phyloP scores from a whole-genome alignment of 2,329 filamentous ascomycete species.

The Fusarium siculi region DNA sequence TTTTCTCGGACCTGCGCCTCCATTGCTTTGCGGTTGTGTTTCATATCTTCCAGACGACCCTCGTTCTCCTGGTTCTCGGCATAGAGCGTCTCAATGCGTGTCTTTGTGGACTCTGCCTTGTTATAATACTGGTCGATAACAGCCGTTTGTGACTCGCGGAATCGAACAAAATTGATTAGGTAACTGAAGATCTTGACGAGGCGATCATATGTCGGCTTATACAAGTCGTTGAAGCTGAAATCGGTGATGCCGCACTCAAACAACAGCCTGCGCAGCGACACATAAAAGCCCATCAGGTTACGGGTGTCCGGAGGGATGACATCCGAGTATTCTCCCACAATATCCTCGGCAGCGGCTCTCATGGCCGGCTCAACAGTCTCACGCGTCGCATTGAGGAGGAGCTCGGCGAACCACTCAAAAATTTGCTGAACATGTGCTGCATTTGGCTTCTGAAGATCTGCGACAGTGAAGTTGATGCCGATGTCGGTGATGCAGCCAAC shows the following conservation, averaged over 20 bases:
- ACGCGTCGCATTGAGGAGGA: slow-evolving; percentile 92
- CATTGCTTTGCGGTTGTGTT: slow-evolving; percentile 80
- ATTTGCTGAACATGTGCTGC: slow-evolving; percentile 95
- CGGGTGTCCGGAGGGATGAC: slow-evolving; percentile 88
- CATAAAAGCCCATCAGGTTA: slow-evolving; percentile 96
- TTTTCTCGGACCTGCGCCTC: slow-evolving; percentile 87
- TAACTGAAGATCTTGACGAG: slow-evolving; percentile 97
- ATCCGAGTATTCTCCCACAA: slow-evolving; percentile 86
- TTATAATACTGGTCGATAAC: slow-evolving; percentile 96
- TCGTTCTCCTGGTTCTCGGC: slow-evolving; percentile 89
- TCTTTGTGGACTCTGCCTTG: slow-evolving; percentile 85
- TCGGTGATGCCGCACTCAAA: slow-evolving; percentile 91
- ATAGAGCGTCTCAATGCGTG: slow-evolving; percentile 86
- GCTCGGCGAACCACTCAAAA: slow-evolving; percentile 96
- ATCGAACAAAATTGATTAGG: slow-evolving; percentile 98
- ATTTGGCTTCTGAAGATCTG: slow-evolving; percentile 93
- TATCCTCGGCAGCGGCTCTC: slow-evolving; percentile 88
- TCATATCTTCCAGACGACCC: slow-evolving; percentile 81
- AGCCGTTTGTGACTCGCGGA: slow-evolving; percentile 89
- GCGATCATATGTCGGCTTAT: slow-evolving; percentile 88
- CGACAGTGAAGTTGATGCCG: slow-evolving; percentile 85
- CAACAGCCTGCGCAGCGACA: slow-evolving; percentile 81
- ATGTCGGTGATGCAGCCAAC: slow-evolving; percentile 98
- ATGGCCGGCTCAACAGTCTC: slow-evolving; percentile 95
- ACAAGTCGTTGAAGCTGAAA: slow-evolving; percentile 92